Evolutionary conservation across 371 early-diverging fungal species (phyloP), one percentile per base, ranked within the genome.

Genomic region (Blastocladiella emersonii): DNA sequence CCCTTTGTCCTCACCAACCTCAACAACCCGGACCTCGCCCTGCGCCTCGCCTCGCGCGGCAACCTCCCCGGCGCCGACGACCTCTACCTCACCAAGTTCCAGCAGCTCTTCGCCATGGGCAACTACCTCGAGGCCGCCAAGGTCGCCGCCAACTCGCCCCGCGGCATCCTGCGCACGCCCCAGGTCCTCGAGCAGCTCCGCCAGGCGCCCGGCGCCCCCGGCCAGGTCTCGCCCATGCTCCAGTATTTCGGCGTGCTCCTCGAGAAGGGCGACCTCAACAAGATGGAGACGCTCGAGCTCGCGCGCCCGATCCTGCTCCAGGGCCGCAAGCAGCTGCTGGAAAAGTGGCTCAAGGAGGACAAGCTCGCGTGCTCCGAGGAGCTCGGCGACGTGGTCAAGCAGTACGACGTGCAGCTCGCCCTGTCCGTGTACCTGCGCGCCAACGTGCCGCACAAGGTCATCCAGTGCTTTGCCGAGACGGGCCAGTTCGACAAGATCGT

Each of bases 301-400:
- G 92, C 95, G 51, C 82, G 86, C 53, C 96, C 95, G 5, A 93
- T 97, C 10, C 76, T 97, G 35, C 81, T 80, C 25, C 94, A 95
- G 70, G 90, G 90, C 61, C 86, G 93, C 64, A 93, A 94, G 70
- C 88, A 92, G 65, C 73, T 98, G 62, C 75, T 98, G 21, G 95
- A 98, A 67, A 97, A 94, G 71, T 98, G 97, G 97, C 81, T 98
- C 62, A 95, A 96, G 77, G 96, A 96, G 71, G 95, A 98, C 71
- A 97, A 97, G 72, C 78, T 98, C 10, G 87, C 90, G 67, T 95
- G 96, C 77, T 93, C 90, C 72, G 97, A 98, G 71, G 97, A 98
- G 68, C 80, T 98, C 27, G 98, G 98, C 67, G 98, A 98, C 69
- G 85, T 94, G 70, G 95, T 96, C 63, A 91, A 91, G 75, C 90